These are phyloP conservation scores for Periconia sp. DNA, from an alignment of 2,329 filamentous ascomycete genomes.

Conservation along the genomic window DNA sequence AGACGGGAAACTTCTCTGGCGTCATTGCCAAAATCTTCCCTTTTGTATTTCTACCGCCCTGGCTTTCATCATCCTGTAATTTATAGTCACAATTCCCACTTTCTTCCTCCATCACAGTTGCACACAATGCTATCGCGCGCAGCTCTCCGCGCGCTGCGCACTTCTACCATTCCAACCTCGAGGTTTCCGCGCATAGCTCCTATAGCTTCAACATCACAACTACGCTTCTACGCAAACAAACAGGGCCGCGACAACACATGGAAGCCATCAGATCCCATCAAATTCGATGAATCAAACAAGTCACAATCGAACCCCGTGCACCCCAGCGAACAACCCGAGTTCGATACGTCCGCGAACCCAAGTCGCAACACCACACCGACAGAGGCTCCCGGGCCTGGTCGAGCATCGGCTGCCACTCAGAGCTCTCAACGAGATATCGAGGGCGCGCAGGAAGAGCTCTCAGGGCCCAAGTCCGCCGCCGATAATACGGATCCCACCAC, in stretches of 20 bases:
- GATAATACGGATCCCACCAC: slow-evolving; percentile 43
- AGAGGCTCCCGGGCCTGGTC: slow-evolving; percentile 26
- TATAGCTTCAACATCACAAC: slow-evolving; percentile 30
- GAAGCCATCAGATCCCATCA: slow-evolving; percentile 44
- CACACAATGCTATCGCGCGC: slow-evolving; percentile 39
- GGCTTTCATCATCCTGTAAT: slow-evolving; percentile 16
- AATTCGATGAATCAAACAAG: slow-evolving; percentile 35
- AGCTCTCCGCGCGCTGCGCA: slow-evolving; percentile 31
- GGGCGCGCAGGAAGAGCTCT: slow-evolving; percentile 41
- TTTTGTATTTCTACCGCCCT: not conserved
- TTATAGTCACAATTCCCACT: slow-evolving; percentile 8
- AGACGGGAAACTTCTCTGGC: not conserved
- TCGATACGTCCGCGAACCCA: slow-evolving; percentile 29
- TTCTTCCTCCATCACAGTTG: not conserved
- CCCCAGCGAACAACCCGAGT: slow-evolving; percentile 41
- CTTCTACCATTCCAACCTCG: slow-evolving; percentile 22
- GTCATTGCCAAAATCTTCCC: not conserved
- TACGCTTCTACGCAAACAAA: slow-evolving; percentile 27
- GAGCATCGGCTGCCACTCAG: slow-evolving; percentile 4
- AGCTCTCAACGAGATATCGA: slow-evolving; percentile 24
- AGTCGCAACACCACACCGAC: slow-evolving; percentile 30
- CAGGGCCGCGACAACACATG: slow-evolving; percentile 42
- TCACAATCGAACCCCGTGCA: slow-evolving; percentile 23
- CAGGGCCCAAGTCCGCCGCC: slow-evolving; percentile 33
- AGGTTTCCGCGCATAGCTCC: slow-evolving; percentile 25